phyloP scores from a whole-genome alignment of 2,329 filamentous ascomycete genomes.

The Talaromyces albobiverticillius region DNA sequence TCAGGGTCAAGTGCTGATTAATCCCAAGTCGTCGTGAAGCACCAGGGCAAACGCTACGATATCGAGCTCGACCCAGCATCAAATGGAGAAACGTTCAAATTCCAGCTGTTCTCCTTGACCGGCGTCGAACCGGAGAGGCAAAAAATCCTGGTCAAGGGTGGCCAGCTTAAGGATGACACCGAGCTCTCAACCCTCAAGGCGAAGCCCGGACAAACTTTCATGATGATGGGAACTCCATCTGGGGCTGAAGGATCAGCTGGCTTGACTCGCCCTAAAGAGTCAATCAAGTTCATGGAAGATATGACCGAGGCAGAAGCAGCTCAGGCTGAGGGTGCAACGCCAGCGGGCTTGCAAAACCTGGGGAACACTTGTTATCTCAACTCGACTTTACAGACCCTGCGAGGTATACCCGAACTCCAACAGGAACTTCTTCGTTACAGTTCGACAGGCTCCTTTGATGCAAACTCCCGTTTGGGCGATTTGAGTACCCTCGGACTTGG shows the following conservation, averaged over 20 bases:
- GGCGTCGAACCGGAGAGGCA: conserved; percentile 95
- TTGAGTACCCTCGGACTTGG: conserved; percentile 56
- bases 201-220: conserved; percentile 81
- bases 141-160: conserved; percentile 91
- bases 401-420: conserved; percentile 86
- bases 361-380: conserved; percentile 99
- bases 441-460: conserved; percentile 30
- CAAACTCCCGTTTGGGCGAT: conserved; percentile 37
- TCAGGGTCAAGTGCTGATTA: conserved; percentile 20
- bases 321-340: conserved; percentile 75
- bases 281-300: conserved; percentile 88
- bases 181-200: conserved; percentile 78
- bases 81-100: conserved; percentile 90
- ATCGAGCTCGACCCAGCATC: conserved; percentile 83
- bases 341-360: conserved; percentile 83
- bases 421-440: conserved; percentile 68
- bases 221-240: conserved; percentile 93
- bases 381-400: conserved; percentile 88
- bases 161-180: conserved; percentile 92
- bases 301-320: conserved; percentile 95
- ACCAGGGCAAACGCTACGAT: conserved; percentile 92
- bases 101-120: conserved; percentile 90
- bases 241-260: conserved; percentile 58
- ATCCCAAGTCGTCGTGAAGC: conserved; percentile 78
- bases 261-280: conserved; percentile 70